Evolutionary conservation across 1,284 basidiomycete genomes (phyloP).

Genomic region (Testicularia cyperi): DNA sequence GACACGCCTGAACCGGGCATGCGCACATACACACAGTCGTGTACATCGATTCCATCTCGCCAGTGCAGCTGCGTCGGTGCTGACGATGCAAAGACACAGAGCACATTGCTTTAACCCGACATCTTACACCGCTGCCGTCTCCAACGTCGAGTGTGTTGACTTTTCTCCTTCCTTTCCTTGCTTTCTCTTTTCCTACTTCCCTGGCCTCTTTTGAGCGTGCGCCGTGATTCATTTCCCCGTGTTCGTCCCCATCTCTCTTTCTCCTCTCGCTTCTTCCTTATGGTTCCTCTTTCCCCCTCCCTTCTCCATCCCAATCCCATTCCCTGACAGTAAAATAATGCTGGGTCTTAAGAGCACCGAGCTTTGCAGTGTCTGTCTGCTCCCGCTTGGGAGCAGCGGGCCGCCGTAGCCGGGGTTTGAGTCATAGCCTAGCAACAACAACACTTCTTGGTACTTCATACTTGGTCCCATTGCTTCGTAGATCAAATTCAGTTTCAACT

Average conservation of each 20-base stretch:
- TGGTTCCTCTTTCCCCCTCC: background rate
- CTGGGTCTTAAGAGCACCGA: slow-evolving; percentile 49
- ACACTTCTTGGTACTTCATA: no score
- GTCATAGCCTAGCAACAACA: slow-evolving; percentile 46
- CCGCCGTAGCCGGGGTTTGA: slow-evolving; percentile 47
- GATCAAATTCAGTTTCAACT: no score
- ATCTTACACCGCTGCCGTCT: no score
- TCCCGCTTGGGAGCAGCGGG: background rate
- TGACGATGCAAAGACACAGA: no score
- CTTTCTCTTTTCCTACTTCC: background rate
- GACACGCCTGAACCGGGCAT: slow-evolving; percentile 1
- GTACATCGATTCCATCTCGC: background rate
- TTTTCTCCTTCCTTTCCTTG: background rate
- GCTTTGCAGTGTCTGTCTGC: slow-evolving; percentile 24
- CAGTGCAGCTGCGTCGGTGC: slow-evolving; percentile 6
- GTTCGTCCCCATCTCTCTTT: background rate
- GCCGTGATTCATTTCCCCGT: no score
- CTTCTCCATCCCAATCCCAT: background rate
- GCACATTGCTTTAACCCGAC: no score
- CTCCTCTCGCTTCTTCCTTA: background rate
- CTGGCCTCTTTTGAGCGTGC: no score
- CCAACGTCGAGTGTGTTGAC: no score
- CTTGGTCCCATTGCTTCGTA: no score
- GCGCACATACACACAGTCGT: slow-evolving; percentile 1
- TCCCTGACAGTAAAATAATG: slow-evolving; percentile 3